phyloP scores from a whole-genome alignment of 1,284 basidiomycete species.

The Heterobasidion parviporum region DNA sequence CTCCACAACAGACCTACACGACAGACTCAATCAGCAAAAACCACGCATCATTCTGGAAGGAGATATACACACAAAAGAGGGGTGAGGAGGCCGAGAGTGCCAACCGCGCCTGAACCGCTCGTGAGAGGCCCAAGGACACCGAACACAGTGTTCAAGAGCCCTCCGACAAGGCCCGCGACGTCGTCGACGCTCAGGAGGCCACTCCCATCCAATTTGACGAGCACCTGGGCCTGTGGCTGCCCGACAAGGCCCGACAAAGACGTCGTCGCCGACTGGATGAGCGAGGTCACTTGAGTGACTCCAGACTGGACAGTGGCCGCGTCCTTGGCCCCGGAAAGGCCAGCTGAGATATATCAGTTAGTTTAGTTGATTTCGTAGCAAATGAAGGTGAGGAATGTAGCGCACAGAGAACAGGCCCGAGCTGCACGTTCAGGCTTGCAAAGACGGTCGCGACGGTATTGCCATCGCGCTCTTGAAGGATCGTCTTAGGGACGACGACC shows the following conservation, averaged over 20 bases:
- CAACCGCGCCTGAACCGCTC: background rate
- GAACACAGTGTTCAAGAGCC: background rate
- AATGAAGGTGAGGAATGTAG: too few relatives aligned
- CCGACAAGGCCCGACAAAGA: background rate
- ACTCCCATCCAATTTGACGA: background rate
- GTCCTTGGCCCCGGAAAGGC: too few relatives aligned
- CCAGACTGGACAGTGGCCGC: too few relatives aligned
- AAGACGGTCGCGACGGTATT: background rate
- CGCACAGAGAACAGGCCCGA: too few relatives aligned
- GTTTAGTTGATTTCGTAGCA: too few relatives aligned
- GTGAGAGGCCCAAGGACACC: background rate
- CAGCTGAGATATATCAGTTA: too few relatives aligned
- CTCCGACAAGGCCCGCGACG: background rate
- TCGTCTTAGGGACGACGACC: background rate
- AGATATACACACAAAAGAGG: background rate
- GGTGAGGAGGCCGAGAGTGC: background rate
- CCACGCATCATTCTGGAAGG: background rate
- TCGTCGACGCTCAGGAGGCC: background rate
- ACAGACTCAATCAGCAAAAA: background rate
- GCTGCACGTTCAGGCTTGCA: too few relatives aligned
- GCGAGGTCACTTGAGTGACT: too few relatives aligned
- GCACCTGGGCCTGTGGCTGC: background rate
- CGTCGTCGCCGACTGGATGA: background rate
- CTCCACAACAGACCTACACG: background rate
- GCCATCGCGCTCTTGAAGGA: background rate